Percentiles rank a stretch among this genome's conserved stretches.
These are phyloP conservation scores for Pluteus cervinus DNA, from an alignment of 768 basidiomycete genomes.

Conservation along the genomic window DNA sequence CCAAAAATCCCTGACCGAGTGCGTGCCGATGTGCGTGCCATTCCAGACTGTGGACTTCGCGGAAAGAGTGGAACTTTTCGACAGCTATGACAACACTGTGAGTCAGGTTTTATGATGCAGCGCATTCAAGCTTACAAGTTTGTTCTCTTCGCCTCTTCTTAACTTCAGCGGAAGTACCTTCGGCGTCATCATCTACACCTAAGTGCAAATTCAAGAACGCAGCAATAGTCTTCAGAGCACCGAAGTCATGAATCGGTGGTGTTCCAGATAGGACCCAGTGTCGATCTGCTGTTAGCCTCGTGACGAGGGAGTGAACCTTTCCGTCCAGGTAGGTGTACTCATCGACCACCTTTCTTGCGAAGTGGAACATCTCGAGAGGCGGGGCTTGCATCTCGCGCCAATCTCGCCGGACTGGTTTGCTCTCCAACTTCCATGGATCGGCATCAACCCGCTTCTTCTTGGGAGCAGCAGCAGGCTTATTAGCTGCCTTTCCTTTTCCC, in stretches of 20 bases:
- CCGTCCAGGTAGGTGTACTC: slow-evolving; percentile 92
- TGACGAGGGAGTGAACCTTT: slow-evolving; percentile 72
- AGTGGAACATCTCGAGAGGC: slow-evolving; percentile 90
- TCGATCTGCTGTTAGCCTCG: slow-evolving; percentile 66
- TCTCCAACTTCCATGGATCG: slow-evolving; percentile 76
- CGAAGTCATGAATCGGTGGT: slow-evolving; percentile 88
- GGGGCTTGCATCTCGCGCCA: slow-evolving; percentile 80
- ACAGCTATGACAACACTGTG: slow-evolving; percentile 46
- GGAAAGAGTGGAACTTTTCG: slow-evolving; percentile 94
- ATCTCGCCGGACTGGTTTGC: slow-evolving; percentile 54
- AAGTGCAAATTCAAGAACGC: slow-evolving; percentile 87
- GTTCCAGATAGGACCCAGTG: slow-evolving; percentile 98
- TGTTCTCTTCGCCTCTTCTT: slow-evolving; percentile 81
- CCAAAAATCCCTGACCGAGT: slow-evolving; percentile 75
- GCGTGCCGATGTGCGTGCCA: slow-evolving; percentile 89
- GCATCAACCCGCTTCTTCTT: slow-evolving; percentile 58
- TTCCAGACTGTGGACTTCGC: slow-evolving; percentile 84
- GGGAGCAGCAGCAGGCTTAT: slow-evolving; percentile 40
- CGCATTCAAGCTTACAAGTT: slow-evolving; percentile 50
- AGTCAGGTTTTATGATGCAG: slow-evolving; percentile 6
- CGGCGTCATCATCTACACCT: slow-evolving; percentile 84
- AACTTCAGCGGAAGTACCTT: slow-evolving; percentile 66
- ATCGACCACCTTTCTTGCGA: slow-evolving; percentile 83
- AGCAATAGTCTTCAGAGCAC: slow-evolving; percentile 84
- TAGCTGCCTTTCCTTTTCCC: slow-evolving; percentile 29